These are phyloP conservation scores for Aureobasidium musti DNA, from an alignment of 2,329 filamentous ascomycete species.

Conservation along the genomic window DNA sequence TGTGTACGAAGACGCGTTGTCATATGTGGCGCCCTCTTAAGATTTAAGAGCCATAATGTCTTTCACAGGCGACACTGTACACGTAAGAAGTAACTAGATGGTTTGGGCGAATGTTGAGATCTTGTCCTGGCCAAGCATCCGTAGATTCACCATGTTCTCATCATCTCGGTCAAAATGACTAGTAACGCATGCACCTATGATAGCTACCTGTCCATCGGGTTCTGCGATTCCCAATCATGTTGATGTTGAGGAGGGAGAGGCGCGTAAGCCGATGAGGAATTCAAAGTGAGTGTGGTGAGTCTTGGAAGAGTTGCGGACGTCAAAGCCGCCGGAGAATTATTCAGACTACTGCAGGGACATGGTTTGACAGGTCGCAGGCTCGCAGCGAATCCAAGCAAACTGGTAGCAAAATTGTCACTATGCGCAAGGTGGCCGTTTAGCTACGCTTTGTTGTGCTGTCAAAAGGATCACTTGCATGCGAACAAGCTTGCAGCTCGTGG, in stretches of 20 bases:
- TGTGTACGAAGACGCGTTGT: not conserved
- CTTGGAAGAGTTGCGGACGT: not conserved
- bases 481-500: slow-evolving; percentile 8
- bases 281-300: not conserved
- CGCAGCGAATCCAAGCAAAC: not conserved
- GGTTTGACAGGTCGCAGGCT: slow-evolving; percentile 6
- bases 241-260: not conserved
- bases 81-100: not conserved
- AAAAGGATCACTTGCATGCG: slow-evolving; percentile 1
- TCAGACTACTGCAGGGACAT: slow-evolving; percentile 7
- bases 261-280: not conserved
- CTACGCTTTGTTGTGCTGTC: not conserved
- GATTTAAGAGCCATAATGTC: not conserved
- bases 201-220: slow-evolving; percentile 2
- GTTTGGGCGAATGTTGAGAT: not conserved
- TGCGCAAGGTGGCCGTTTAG: not conserved
- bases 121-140: not conserved
- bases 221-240: not conserved
- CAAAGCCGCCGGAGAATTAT: not conserved
- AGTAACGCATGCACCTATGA: not conserved
- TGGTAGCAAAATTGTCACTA: not conserved
- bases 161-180: not conserved
- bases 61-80: not conserved
- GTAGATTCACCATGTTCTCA: not conserved
- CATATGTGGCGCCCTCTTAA: not conserved